These are phyloP conservation scores for Dactylellina sp. DNA, from an alignment of 2,329 filamentous ascomycete species.

Conservation along the genomic window DNA sequence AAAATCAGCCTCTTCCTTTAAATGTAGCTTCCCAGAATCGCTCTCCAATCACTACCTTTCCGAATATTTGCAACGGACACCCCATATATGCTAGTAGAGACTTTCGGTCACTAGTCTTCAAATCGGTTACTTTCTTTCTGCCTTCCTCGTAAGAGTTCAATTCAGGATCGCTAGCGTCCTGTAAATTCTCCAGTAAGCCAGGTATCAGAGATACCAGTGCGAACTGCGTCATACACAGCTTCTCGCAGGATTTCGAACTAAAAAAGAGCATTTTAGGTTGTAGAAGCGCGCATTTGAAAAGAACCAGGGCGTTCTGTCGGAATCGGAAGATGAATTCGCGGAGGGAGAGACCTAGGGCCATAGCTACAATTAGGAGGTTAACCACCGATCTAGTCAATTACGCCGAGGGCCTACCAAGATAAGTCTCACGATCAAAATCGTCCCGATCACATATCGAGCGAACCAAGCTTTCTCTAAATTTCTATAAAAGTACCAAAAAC, in stretches of 20 bases:
- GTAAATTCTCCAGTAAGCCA: slow-evolving; percentile 87
- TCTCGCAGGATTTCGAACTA: slow-evolving; percentile 86
- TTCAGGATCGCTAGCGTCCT: slow-evolving; percentile 94
- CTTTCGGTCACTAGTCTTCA: slow-evolving; percentile 89
- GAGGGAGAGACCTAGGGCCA: slow-evolving; percentile 73
- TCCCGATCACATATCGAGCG: slow-evolving; percentile 53
- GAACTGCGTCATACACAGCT: slow-evolving; percentile 98
- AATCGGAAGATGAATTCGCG: slow-evolving; percentile 94
- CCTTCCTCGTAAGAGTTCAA: slow-evolving; percentile 84
- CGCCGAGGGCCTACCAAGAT: slow-evolving; percentile 74
- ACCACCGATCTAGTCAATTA: slow-evolving; percentile 7
- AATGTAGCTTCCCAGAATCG: slow-evolving; percentile 39
- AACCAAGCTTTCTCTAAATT: slow-evolving; percentile 57
- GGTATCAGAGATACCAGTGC: slow-evolving; percentile 95
- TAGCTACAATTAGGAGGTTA: slow-evolving; percentile 57
- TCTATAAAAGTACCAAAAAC: too few relatives aligned
- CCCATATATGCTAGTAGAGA: slow-evolving; percentile 95
- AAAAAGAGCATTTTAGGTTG: slow-evolving; percentile 99
- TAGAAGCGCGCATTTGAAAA: slow-evolving; percentile 91
- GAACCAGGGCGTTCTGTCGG: slow-evolving; percentile 90
- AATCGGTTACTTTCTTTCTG: slow-evolving; percentile 80
- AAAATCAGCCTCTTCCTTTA: slow-evolving; percentile 18
- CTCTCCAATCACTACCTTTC: slow-evolving; percentile 71
- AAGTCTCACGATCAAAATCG: slow-evolving; percentile 76
- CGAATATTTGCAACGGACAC: slow-evolving; percentile 91